These are phyloP conservation scores for Ceratobasidium sp. DNA, from an alignment of 1,284 basidiomycete genomes.

Conservation along the genomic window DNA sequence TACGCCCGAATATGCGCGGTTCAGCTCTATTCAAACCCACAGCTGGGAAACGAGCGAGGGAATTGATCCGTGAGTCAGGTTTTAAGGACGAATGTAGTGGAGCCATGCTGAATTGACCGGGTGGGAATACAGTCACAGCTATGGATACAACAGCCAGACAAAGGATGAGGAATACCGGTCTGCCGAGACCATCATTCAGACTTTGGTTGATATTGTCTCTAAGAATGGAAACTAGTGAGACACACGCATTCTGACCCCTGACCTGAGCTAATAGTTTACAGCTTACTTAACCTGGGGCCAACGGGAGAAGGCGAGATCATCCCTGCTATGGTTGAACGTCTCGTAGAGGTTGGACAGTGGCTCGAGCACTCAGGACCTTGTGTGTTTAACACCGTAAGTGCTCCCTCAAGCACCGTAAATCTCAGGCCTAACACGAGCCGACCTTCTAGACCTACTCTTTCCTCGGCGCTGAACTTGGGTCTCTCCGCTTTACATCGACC, in stretches of 20 bases:
- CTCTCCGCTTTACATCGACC: conserved; percentile 63
- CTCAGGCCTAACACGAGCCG: not conserved
- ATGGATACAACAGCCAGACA: conserved; percentile 58
- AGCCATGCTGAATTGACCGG: conserved; percentile 53
- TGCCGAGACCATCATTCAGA: conserved; percentile 61
- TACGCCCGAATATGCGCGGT: conserved; percentile 66
- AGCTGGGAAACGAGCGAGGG: conserved; percentile 69
- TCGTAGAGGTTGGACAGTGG: conserved; percentile 63
- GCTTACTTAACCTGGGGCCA: conserved; percentile 64
- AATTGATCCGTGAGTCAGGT: conserved; percentile 39
- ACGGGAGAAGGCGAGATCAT: conserved; percentile 65
- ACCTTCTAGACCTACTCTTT: conserved; percentile 47
- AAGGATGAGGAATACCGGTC: conserved; percentile 61
- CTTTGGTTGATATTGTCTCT: conserved; percentile 64
- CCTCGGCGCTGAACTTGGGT: conserved; percentile 54
- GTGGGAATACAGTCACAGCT: conserved; percentile 45
- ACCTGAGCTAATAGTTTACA: conserved; percentile 46
- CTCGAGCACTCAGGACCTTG: conserved; percentile 61
- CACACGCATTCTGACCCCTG: not conserved
- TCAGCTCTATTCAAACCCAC: conserved; percentile 61
- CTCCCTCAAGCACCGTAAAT: not conserved
- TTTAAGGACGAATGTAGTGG: not conserved
- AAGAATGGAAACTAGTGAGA: conserved; percentile 66
- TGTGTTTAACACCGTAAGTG: conserved; percentile 63
- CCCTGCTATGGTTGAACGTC: conserved; percentile 58